phyloP scores from a whole-genome alignment of 352 stramenopile genomes.

The Discostella stelligera region DNA sequence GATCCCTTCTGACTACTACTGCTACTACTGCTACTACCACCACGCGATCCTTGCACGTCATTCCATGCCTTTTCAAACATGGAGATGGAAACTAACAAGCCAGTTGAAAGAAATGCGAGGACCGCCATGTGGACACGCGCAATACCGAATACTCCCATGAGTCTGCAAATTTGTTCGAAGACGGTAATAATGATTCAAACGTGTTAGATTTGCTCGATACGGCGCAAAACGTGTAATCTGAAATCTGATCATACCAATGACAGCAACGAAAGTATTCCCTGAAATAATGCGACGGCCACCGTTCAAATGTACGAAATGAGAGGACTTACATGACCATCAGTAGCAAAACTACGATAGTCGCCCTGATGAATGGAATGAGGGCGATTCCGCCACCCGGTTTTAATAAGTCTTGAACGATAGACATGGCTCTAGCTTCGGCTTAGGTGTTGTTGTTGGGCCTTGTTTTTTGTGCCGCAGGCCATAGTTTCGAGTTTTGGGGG shows the following conservation, averaged over 20 bases:
- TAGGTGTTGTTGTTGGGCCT: no score
- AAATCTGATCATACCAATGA: not conserved
- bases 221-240: not conserved
- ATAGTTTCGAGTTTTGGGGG: no score
- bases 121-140: slow-evolving; percentile 80
- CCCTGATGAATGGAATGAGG: slow-evolving; percentile 76
- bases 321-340: slow-evolving; percentile 55
- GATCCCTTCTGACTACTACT: slow-evolving; percentile 13
- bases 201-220: not conserved
- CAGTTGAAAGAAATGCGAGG: slow-evolving; percentile 61
- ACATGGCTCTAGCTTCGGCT: no score
- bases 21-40: not conserved
- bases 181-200: no score
- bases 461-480: no score
- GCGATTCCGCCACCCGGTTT: slow-evolving; percentile 74
- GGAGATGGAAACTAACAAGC: slow-evolving; percentile 70
- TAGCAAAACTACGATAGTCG: slow-evolving; percentile 66
- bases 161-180: no score
- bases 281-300: no score
- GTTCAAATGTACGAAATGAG: not conserved
- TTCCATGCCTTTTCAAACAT: slow-evolving; percentile 79
- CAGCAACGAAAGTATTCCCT: not conserved
- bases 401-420: slow-evolving; percentile 68
- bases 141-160: slow-evolving; percentile 47
- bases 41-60: slow-evolving; percentile 53